Base-by-base conservation (phyloP, 2,329 filamentous ascomycete genomes). In the Xylaria sp. region DNA sequence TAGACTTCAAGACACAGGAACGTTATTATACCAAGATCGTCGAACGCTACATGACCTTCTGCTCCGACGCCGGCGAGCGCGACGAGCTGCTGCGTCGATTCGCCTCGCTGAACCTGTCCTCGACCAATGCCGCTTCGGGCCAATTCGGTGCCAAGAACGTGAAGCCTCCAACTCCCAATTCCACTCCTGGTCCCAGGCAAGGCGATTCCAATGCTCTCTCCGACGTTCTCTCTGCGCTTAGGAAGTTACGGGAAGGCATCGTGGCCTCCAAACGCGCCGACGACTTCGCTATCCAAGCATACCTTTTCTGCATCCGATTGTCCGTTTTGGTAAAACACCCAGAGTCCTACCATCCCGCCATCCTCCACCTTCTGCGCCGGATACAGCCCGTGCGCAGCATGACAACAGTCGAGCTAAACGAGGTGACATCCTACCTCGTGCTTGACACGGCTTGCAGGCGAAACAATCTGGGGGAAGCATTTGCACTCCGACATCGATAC, bases 181-280 rank as follows among this genome's bases (percentile, higher is more conserved):
- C 14, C 12, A 7, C 4, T 32, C 39, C 39, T 12, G 69, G 65
- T 32, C 73, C 64, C 14, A 74, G 67, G 50, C 72, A 74, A 65
- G 79, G 73, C 72, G 83, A 86, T 65, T 85, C 87, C 12, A 87
- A 88, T 72, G 89, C 92, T 71, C 86, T 98, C 34, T 87, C 90
- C 1, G 88, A 88, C 21, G 89, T 98, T 61, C 85, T 98, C 62
- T 88, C 92, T 75, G 93, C 95, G 2, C 90, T 98, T 77, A 90
- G 96, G 70, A 98, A 98, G 79, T 88, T 99, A 36, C 90, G 96
- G 65, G 96, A 99, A 82, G 94, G 91, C 27, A 90, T 98, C 56
- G 88, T 97, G 2, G 93, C 93, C 12, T 90, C 92, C 8, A 88
- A 89, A 61, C 89, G 94, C 21, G 83, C 85, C 42, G 92, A 97